Percentiles rank a stretch among this genome's conserved stretches.
Conservation (phyloP, 164 flowering plant genomes). For the Liquidambar formosana region DNA sequence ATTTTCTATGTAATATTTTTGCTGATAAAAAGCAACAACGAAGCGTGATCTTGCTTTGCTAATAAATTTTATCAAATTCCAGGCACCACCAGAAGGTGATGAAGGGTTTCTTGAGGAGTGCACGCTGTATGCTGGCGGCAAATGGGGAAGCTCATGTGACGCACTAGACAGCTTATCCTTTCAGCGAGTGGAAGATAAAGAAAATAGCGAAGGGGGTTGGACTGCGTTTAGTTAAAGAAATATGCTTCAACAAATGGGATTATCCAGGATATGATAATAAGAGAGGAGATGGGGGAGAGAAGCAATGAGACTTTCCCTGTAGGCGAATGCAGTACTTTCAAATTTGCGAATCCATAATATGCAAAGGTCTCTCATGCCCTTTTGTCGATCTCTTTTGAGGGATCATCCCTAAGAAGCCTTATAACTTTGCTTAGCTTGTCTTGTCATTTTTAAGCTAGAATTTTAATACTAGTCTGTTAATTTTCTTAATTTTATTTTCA, state of each 20-base stretch:
- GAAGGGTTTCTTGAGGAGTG: slow-evolving; percentile 33
- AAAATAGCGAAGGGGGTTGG: slow-evolving; percentile 33
- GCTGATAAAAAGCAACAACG: no score
- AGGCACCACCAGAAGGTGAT: slow-evolving; percentile 37
- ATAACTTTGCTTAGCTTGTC: no score
- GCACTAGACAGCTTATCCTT: slow-evolving; percentile 41
- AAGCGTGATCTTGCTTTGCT: no score
- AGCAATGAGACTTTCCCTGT: slow-evolving; percentile 35
- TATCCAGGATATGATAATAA: slow-evolving; percentile 46
- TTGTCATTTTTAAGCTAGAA: no score
- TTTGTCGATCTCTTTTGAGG: no score
- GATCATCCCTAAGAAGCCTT: no score
- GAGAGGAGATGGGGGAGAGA: slow-evolving; percentile 34
- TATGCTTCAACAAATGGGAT: slow-evolving; percentile 20
- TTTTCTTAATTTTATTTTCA: no score
- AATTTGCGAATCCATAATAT: background rate
- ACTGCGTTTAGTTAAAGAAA: slow-evolving; percentile 25
- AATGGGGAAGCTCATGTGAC: slow-evolving; percentile 47
- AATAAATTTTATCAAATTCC: background rate
- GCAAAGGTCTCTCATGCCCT: no score
- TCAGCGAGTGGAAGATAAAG: slow-evolving; percentile 33
- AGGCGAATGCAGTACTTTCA: slow-evolving; percentile 35
- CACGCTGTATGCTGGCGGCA: slow-evolving; percentile 26
- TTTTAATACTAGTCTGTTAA: no score
- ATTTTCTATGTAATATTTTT: no score